A percentile compares a stretch with the other conserved stretches of the same genome.
These are phyloP conservation scores for Wickerhamomyces kurtzmanii DNA, from an alignment of 805 yeast genomes.

Conservation along the genomic window DNA sequence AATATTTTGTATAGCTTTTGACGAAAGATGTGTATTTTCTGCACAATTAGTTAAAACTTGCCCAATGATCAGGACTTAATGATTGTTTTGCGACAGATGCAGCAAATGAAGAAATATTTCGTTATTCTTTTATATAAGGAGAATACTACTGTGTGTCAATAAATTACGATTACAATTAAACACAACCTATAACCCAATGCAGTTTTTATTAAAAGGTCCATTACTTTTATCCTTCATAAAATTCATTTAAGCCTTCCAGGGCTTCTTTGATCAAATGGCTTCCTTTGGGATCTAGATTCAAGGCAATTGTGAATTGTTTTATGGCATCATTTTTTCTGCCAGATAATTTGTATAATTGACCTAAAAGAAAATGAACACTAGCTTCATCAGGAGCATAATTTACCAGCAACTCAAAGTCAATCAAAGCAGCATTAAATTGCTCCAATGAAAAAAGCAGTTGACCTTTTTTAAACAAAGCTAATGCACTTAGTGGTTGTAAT, in stretches of 20 bases:
- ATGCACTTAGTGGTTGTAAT: conserved; percentile 76
- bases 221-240: too few relatives aligned
- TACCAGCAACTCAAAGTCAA: conserved; percentile 62
- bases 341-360: conserved; percentile 73
- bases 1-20: too few relatives aligned
- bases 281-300: conserved; percentile 89
- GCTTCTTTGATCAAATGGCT: conserved; percentile 80
- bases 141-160: too few relatives aligned
- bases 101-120: too few relatives aligned
- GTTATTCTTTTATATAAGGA: too few relatives aligned
- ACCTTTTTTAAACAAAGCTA: conserved; percentile 84
- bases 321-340: conserved; percentile 72
- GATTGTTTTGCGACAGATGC: too few relatives aligned
- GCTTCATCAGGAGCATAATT: conserved; percentile 91
- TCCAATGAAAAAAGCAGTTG: conserved; percentile 67
- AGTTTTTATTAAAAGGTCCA: too few relatives aligned
- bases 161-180: too few relatives aligned
- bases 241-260: conserved; percentile 36
- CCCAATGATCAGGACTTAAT: too few relatives aligned
- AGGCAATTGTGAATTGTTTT: conserved; percentile 77
- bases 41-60: too few relatives aligned
- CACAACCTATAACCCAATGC: too few relatives aligned
- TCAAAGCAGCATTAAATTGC: conserved; percentile 61
- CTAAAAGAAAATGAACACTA: conserved; percentile 81
- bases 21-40: too few relatives aligned